Conservation (phyloP, 2,329 filamentous ascomycete species). For the Magnaporthales sp. region DNA sequence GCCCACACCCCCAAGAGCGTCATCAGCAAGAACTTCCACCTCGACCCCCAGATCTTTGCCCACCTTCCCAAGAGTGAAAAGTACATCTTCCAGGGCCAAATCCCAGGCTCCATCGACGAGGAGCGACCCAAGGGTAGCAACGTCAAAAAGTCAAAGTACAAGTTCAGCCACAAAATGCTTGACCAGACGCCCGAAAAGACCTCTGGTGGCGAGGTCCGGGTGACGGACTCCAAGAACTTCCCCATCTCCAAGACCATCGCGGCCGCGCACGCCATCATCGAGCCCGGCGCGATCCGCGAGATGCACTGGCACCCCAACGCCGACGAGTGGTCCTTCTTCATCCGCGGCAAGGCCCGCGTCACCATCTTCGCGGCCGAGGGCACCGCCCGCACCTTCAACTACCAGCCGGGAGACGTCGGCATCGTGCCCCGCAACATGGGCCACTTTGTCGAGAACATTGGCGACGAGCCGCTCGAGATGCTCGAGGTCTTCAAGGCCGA, state of each 20-base stretch:
- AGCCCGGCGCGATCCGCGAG: conserved; percentile 64
- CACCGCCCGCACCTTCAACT: conserved; percentile 67
- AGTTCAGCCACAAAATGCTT: conserved; percentile 66
- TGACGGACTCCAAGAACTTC: conserved; percentile 70
- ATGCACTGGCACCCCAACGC: conserved; percentile 79
- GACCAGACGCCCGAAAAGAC: conserved; percentile 58
- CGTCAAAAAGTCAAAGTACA: conserved; percentile 57
- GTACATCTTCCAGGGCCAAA: conserved; percentile 68
- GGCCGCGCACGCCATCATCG: conserved; percentile 61
- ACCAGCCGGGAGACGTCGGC: conserved; percentile 64
- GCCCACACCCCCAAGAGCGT: conserved; percentile 65
- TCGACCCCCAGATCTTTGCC: conserved; percentile 61
- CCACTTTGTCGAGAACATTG: conserved; percentile 75
- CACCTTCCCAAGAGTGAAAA: conserved; percentile 59
- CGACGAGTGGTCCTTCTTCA: conserved; percentile 77
- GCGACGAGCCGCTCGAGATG: conserved; percentile 67
- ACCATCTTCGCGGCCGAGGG: conserved; percentile 66
- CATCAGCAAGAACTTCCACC: conserved; percentile 66
- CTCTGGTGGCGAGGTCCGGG: conserved; percentile 62
- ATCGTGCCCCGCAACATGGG: conserved; percentile 72
- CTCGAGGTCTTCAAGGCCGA: conserved; percentile 67
- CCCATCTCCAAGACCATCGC: conserved; percentile 64
- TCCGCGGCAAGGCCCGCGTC: conserved; percentile 60
- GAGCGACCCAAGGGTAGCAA: conserved; percentile 53
- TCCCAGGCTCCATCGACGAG: conserved; percentile 54